These are phyloP conservation scores for Fusarium xyrophilum DNA, from an alignment of 2,329 filamentous ascomycete genomes.

Conservation along the genomic window DNA sequence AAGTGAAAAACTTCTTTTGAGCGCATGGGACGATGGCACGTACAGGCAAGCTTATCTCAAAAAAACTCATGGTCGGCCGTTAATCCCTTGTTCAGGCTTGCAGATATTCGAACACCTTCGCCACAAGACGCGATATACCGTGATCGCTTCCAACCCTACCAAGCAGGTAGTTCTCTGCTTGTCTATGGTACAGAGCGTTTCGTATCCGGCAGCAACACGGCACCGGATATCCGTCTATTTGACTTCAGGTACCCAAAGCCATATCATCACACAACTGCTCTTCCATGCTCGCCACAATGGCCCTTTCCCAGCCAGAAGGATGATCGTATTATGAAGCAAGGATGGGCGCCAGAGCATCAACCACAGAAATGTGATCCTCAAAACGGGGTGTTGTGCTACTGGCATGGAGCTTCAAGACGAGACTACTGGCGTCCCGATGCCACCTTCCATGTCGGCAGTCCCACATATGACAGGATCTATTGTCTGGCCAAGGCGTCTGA, in stretches of 20 bases:
- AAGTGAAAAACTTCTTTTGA: conserved; percentile 54
- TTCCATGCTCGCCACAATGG: conserved; percentile 51
- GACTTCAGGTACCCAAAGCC: conserved; percentile 59
- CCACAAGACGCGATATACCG: conserved; percentile 57
- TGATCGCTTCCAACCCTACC: conserved; percentile 58
- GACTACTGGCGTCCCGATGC: conserved; percentile 59
- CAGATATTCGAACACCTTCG: conserved; percentile 59
- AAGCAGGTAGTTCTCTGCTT: conserved; percentile 56
- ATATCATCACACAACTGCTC: conserved; percentile 57
- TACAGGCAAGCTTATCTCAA: conserved; percentile 45
- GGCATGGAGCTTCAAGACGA: conserved; percentile 54
- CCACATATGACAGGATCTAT: conserved; percentile 49
- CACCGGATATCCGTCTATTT: conserved; percentile 57
- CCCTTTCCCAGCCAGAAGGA: conserved; percentile 46
- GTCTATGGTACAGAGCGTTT: conserved; percentile 60
- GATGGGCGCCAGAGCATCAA: conserved; percentile 19
- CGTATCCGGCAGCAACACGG: conserved; percentile 55
- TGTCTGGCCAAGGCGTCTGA: conserved; percentile 57
- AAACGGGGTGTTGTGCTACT: conserved; percentile 50
- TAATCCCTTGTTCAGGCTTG: conserved; percentile 45
- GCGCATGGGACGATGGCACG: conserved; percentile 62
- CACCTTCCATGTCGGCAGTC: conserved; percentile 53
- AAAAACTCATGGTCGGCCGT: not conserved
- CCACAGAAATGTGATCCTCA: conserved; percentile 46
- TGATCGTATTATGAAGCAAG: conserved; percentile 10